Conservation (phyloP, 306 rosid species). For the Begonia masoniana region DNA sequence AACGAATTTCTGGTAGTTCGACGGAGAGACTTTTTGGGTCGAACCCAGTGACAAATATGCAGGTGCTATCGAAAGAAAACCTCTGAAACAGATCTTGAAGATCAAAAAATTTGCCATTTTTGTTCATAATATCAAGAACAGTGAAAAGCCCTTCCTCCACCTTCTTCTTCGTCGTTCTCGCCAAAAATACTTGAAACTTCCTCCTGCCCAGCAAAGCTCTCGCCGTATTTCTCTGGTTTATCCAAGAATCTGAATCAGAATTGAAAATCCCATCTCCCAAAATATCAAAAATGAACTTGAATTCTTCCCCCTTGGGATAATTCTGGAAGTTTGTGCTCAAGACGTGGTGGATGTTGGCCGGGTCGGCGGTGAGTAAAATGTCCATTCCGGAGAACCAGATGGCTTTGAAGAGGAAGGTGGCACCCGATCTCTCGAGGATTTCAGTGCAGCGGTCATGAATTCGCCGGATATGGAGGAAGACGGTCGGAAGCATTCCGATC, state of each 20-base stretch:
- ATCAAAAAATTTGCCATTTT: constrained; percentile 12
- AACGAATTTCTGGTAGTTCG: constrained; percentile 17
- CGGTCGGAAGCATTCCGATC: constrained; percentile 21
- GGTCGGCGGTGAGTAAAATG: constrained; percentile 13
- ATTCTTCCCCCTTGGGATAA: constrained; percentile 16
- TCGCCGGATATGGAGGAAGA: background rate
- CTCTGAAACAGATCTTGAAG: constrained; percentile 25
- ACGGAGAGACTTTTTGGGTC: constrained; percentile 25
- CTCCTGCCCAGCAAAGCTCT: constrained; percentile 1
- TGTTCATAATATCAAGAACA: background rate
- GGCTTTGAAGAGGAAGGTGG: constrained; percentile 12
- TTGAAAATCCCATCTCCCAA: constrained; percentile 29
- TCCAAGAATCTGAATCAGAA: constrained; percentile 18
- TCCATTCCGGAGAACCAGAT: constrained; percentile 20
- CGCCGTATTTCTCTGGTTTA: constrained; percentile 9
- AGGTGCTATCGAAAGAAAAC: constrained; percentile 26
- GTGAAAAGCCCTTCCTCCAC: constrained; percentile 9
- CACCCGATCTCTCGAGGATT: background rate
- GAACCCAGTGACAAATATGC: constrained; percentile 20
- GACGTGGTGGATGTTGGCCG: constrained; percentile 19
- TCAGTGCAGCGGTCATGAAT: constrained; percentile 7
- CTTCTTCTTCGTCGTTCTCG: constrained; percentile 10
- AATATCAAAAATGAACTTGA: constrained; percentile 15
- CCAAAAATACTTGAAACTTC: constrained; percentile 7
- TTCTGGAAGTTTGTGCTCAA: constrained; percentile 15